Base-by-base conservation (phyloP, 2,329 filamentous ascomycete species). In the Fusarium ambrosium region DNA sequence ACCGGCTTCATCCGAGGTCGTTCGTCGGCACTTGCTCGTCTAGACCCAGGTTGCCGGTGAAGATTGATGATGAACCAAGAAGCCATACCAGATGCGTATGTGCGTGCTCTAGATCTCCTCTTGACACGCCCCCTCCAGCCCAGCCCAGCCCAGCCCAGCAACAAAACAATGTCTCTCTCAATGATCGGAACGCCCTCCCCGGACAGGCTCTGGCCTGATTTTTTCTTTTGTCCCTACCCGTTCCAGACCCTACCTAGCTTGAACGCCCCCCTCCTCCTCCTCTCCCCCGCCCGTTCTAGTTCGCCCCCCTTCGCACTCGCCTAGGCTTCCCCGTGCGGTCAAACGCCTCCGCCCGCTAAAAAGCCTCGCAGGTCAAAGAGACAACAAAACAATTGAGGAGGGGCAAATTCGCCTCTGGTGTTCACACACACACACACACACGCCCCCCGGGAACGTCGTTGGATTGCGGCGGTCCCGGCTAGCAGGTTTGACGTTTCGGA, bases 51-150 rank as follows among this genome's bases (percentile, higher is more conserved):
- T 18, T 48, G 9, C 45, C 22, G 45, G 45, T 48, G 45, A 48
- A 48, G 45, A 48, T 27, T 14, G n/a, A 43, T 14, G n/a, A 43
- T 43, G 39, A 13, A 14, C n/a, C n/a, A 48, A 48, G 45, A 69
- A 61, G 65, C 65, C 65, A 62, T 68, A 20, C 48, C 70, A 70
- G 70, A 73, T 73, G 56, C 39, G 58, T 72, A 61, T 51, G 37
- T 13, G 37, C 69, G 53, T 45, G 56, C 64, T 24, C 43, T 43
- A 43, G 39, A 48, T 48, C 43, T 24, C 32, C 4, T 11, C 32
- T 4, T 32, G 4, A 32, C 43, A 48, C 39, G 39, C 43, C 13
- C 41, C 43, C 22, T 11, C 45, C 8, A 24, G 24, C 24, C 24
- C 24, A 24, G 24, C 22, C 43, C 8, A 20, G 20, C 24, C 22